Evolutionary conservation across 2,329 filamentous ascomycete genomes (phyloP), one percentile per base, ranked within the genome.

Genomic region (Drechslerella coelobrocha): DNA sequence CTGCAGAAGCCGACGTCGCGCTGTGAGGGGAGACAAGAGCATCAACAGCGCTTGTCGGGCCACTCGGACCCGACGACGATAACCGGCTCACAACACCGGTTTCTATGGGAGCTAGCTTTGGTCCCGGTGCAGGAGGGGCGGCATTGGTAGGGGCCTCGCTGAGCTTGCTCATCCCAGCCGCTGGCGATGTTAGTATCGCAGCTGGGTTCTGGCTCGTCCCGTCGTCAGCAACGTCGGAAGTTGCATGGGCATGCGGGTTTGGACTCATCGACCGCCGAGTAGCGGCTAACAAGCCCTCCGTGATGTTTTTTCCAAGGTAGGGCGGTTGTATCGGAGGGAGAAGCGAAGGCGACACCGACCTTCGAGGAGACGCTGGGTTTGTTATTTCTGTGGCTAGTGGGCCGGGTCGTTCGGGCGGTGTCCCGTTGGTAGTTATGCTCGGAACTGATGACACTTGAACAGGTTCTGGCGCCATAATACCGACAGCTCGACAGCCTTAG

Each of bases 401-500:
- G 47, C 66, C 66, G 34, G 66, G 51, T 59, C 66, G 54, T 54
- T 71, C 66, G 41, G 66, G 66, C 59, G 66, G 66, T 47, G 66
- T 71, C 23, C 66, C 66, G 66, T 71, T 71, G 53, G 66, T 71
- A 41, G 66, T 71, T 54, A 71, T 71, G n/a, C 53, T 63, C 47
- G 66, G 66, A 60, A 71, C 66, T 55, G 66, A 57, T 9, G 66
- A 63, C 19, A 71, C 59, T 37, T 71, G 66, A 29, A 71, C 66
- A 24, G 66, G 66, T 63, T 71, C 66, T 48, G 59, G 59, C 66
- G 66, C 66, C 66, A 71, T 71, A 60, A 63, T 60, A 41, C 39
- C 31, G 41, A 54, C 17, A 27, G 52, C 24, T 59, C 45, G 29
- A 51, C 59, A 21, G 37, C 39, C 54, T 23, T 27, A 24, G 21